Conservation (phyloP, 257 asterid genomes). For the Lithospermum erythrorhizon region DNA sequence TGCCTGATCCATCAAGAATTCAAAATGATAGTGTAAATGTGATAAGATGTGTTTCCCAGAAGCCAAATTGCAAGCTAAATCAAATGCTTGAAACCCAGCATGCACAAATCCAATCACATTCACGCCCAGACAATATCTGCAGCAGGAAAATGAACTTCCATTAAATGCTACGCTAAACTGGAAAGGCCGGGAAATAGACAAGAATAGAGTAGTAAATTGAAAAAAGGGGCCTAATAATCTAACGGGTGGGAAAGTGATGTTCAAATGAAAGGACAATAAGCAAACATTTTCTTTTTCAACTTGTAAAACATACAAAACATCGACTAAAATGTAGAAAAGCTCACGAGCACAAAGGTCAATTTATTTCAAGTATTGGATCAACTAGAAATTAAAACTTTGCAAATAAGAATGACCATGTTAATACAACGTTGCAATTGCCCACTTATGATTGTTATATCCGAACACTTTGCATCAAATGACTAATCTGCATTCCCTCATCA, state of each 20-base stretch:
- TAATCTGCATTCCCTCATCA: neutral
- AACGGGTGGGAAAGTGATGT: neutral
- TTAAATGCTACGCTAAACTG: slow-evolving; percentile 1
- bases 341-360: neutral
- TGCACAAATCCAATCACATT: slow-evolving; percentile 67
- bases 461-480: neutral
- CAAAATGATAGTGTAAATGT: slow-evolving; percentile 43
- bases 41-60: slow-evolving; percentile 49
- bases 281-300: neutral
- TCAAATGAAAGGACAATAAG: neutral
- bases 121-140: slow-evolving; percentile 62
- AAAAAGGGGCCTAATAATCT: neutral
- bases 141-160: neutral
- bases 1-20: slow-evolving; percentile 79
- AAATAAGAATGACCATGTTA: too few species aligned
- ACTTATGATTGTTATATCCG: neutral
- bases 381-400: neutral
- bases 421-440: neutral
- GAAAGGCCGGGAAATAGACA: neutral
- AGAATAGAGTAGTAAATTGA: neutral
- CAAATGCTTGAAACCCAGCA: slow-evolving; percentile 56
- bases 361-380: neutral
- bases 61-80: slow-evolving; percentile 43
- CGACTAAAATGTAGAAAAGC: neutral
- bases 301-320: neutral